A percentile compares a stretch with the other conserved stretches of the same genome.
phyloP scores from a whole-genome alignment of 1,284 basidiomycete genomes.

The Malassezia psittaci region DNA sequence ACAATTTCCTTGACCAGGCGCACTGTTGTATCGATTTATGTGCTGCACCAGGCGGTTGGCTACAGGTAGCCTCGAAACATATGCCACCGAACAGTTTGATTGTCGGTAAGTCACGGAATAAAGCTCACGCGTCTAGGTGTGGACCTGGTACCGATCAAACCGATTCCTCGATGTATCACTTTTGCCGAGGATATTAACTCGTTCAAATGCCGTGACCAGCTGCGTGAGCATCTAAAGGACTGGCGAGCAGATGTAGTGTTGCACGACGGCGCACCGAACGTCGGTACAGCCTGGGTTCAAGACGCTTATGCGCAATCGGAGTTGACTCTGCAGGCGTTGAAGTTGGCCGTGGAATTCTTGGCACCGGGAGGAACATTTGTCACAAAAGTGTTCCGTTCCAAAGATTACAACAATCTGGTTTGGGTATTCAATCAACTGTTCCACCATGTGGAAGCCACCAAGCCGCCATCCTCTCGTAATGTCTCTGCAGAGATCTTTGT shows the following conservation, averaged over 20 bases:
- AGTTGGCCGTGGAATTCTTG: slow-evolving; percentile 92
- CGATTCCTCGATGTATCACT: slow-evolving; percentile 83
- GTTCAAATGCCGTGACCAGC: slow-evolving; percentile 72
- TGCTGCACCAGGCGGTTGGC: slow-evolving; percentile 97
- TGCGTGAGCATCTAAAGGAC: slow-evolving; percentile 83
- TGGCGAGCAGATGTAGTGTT: slow-evolving; percentile 99
- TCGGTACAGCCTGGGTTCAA: slow-evolving; percentile 98
- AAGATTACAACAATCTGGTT: slow-evolving; percentile 94
- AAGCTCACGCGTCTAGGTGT: slow-evolving; percentile 50
- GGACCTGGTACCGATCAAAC: slow-evolving; percentile 90
- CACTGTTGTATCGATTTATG: slow-evolving; percentile 96
- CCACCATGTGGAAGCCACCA: slow-evolving; percentile 91
- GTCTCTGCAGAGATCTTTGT: slow-evolving; percentile 99
- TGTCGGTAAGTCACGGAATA: slow-evolving; percentile 55
- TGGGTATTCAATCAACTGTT: slow-evolving; percentile 99
- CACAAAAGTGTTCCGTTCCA: slow-evolving; percentile 97
- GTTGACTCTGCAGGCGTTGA: slow-evolving; percentile 87
- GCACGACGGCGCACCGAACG: slow-evolving; percentile 98
- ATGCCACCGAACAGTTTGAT: slow-evolving; percentile 94
- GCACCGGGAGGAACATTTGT: slow-evolving; percentile 79
- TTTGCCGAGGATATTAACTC: slow-evolving; percentile 95
- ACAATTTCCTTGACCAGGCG: slow-evolving; percentile 76
- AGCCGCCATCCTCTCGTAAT: slow-evolving; percentile 94
- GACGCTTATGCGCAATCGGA: slow-evolving; percentile 97
- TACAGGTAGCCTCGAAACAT: slow-evolving; percentile 95